phyloP scores from a whole-genome alignment of 148 eudicot species.

The Vaccinium macrocarpon region DNA sequence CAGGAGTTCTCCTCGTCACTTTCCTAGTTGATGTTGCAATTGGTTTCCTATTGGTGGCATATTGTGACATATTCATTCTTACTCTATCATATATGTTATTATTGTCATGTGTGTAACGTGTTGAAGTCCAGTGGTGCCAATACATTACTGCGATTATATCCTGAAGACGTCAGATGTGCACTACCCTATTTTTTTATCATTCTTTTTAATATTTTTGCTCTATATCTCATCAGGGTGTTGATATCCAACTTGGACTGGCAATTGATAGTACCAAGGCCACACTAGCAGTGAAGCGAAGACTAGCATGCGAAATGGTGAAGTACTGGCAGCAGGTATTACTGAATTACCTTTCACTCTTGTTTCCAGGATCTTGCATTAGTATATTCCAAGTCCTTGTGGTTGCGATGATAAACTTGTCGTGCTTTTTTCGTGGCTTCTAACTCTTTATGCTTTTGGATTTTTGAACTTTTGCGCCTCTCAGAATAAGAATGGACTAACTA shows the following conservation, averaged over 20 bases:
- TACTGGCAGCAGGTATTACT: constrained; percentile 94
- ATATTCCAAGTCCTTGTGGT: background rate
- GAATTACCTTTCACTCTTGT: background rate
- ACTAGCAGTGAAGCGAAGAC: constrained; percentile 95
- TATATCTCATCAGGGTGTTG: constrained; percentile 41
- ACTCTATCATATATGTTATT: background rate
- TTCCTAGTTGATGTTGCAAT: background rate
- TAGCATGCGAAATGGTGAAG: constrained; percentile 98
- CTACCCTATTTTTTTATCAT: background rate
- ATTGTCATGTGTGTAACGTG: background rate
- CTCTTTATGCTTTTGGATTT: background rate
- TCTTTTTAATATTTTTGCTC: constrained; percentile 7
- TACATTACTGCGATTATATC: background rate
- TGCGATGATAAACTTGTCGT: background rate
- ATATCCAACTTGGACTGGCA: constrained; percentile 97
- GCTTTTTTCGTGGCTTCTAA: background rate
- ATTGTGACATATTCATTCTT: background rate
- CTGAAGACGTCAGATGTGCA: background rate
- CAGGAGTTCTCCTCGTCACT: background rate
- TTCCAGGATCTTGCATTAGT: background rate
- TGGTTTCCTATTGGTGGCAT: background rate
- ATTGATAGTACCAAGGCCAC: constrained; percentile 98
- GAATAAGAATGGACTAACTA: background rate
- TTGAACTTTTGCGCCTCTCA: background rate
- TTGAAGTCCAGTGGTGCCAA: background rate